Evolutionary conservation across 225 moss, liverwort and hornwort genomes (phyloP).

Genomic region (Polytrichum formosum): DNA sequence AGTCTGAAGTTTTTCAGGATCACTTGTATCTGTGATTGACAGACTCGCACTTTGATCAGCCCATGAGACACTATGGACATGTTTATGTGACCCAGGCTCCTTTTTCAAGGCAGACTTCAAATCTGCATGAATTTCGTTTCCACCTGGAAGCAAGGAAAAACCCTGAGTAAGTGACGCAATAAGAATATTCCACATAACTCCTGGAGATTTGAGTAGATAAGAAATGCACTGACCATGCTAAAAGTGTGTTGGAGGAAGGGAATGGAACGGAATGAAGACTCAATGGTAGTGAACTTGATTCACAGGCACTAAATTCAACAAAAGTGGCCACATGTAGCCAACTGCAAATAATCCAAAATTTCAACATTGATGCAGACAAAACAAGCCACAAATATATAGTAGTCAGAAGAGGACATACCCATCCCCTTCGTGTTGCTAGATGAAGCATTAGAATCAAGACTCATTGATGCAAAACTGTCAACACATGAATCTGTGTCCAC

Average conservation of each 20-base stretch:
- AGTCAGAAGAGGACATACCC: slow-evolving; percentile 13
- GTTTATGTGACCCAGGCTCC: slow-evolving; percentile 18
- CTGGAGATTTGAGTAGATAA: not conserved
- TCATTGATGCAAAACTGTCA: slow-evolving; percentile 9
- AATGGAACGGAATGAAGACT: too few species aligned
- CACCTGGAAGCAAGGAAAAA: slow-evolving; percentile 27
- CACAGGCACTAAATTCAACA: too few species aligned
- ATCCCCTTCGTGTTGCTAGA: slow-evolving; percentile 13
- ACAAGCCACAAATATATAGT: not conserved
- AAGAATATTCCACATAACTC: not conserved
- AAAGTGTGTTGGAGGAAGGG: not conserved
- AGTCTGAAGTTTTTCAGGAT: not conserved
- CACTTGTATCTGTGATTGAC: too few species aligned
- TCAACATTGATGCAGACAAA: not conserved
- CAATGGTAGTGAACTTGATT: too few species aligned
- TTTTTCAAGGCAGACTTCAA: slow-evolving; percentile 82
- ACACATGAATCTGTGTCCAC: too few species aligned
- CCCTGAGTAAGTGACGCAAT: not conserved
- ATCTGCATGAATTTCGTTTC: slow-evolving; percentile 10
- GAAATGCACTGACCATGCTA: not conserved
- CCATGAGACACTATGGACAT: slow-evolving; percentile 67
- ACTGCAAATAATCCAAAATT: not conserved
- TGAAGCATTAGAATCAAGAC: slow-evolving; percentile 25
- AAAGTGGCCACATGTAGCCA: not conserved
- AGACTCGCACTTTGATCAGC: slow-evolving; percentile 26